These are phyloP conservation scores for Lasiodiplodia sp. DNA, from an alignment of 2,329 filamentous ascomycete species.

Conservation along the genomic window DNA sequence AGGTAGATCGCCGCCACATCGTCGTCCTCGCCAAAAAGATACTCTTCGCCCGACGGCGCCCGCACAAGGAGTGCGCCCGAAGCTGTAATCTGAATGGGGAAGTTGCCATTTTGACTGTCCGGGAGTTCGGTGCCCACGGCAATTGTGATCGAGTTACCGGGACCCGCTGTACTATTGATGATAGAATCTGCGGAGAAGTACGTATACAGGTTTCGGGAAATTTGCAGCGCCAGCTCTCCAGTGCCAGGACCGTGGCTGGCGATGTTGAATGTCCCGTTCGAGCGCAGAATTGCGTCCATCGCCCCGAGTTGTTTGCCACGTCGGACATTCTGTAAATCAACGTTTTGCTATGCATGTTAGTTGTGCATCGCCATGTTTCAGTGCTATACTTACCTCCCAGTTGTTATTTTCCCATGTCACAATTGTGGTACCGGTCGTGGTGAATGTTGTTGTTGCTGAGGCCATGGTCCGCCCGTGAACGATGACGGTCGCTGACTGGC, in stretches of 20 bases:
- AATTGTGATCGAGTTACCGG: conserved; percentile 57
- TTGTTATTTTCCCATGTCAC: conserved; percentile 2
- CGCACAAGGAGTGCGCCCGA: not conserved
- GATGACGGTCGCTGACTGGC: conserved; percentile 6
- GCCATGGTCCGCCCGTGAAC: conserved; percentile 3
- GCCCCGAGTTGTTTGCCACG: conserved; percentile 59
- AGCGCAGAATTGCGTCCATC: conserved; percentile 62
- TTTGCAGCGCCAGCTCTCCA: conserved; percentile 56
- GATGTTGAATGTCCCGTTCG: conserved; percentile 55
- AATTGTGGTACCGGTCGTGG: not conserved
- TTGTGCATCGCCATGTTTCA: conserved; percentile 28
- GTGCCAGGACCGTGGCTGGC: conserved; percentile 41
- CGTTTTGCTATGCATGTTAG: not conserved
- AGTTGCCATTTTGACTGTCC: conserved; percentile 33
- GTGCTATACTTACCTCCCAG: not conserved
- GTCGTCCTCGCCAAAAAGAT: conserved; percentile 41
- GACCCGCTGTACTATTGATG: conserved; percentile 40
- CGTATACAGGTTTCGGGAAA: conserved; percentile 65
- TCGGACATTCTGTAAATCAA: conserved; percentile 37
- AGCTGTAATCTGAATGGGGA: conserved; percentile 42
- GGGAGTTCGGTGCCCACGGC: conserved; percentile 41
- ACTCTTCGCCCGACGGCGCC: conserved; percentile 33
- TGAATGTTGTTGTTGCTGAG: not conserved
- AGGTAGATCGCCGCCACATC: conserved; percentile 61
- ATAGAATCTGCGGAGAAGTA: conserved; percentile 63